Conservation (phyloP, 2,329 filamentous ascomycete genomes). For the Botryotinia calthae region DNA sequence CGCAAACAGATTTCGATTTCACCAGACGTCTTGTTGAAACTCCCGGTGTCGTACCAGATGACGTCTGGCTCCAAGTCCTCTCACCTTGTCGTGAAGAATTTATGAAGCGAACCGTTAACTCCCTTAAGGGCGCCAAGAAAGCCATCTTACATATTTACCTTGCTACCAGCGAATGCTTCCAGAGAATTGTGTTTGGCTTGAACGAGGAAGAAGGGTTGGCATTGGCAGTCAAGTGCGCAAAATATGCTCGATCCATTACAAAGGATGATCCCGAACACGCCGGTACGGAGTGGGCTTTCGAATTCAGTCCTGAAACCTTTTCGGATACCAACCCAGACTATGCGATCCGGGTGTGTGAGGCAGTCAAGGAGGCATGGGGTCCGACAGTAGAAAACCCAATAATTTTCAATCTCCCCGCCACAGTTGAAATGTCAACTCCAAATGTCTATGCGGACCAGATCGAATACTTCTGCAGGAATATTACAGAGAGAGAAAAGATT, state of each 20-base stretch:
- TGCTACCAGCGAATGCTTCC: conserved; percentile 94
- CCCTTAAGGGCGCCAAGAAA: conserved; percentile 84
- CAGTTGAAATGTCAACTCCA: conserved; percentile 90
- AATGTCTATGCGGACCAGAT: conserved; percentile 97
- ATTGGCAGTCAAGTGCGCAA: conserved; percentile 80
- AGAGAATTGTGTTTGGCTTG: conserved; percentile 85
- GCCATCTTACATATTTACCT: conserved; percentile 95
- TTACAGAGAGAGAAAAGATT: conserved; percentile 80
- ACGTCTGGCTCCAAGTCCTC: conserved; percentile 89
- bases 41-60: conserved; percentile 77
- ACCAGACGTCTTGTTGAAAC: conserved; percentile 83
- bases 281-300: conserved; percentile 69
- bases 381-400: conserved; percentile 76
- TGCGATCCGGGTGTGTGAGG: conserved; percentile 79
- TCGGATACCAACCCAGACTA: conserved; percentile 87
- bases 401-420: conserved; percentile 96
- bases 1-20: conserved; percentile 95
- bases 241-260: conserved; percentile 83
- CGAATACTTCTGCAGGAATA: conserved; percentile 88
- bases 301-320: conserved; percentile 86
- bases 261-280: conserved; percentile 66
- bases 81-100: conserved; percentile 90
- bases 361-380: conserved; percentile 91
- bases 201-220: conserved; percentile 77
- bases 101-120: conserved; percentile 85